Conservation (phyloP, 306 rosid genomes). For the Rosa lucieae region DNA sequence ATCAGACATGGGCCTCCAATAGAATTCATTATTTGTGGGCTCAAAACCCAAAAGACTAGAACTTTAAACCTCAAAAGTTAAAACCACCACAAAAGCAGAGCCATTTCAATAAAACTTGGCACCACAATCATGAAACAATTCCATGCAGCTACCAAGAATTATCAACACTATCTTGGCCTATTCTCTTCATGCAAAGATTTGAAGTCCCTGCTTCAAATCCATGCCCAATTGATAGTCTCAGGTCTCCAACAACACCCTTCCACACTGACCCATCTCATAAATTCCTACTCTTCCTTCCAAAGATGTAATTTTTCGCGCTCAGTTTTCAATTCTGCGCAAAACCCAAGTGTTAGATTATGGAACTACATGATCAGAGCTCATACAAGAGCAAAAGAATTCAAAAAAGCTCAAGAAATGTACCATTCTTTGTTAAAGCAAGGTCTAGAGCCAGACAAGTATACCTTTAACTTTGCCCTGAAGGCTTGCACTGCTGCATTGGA, state of each 20-base stretch:
- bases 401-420: slow-evolving; percentile 42
- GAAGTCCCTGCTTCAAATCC: slow-evolving; percentile 57
- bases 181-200: slow-evolving; percentile 52
- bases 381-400: slow-evolving; percentile 32
- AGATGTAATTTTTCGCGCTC: slow-evolving; percentile 26
- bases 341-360: slow-evolving; percentile 50
- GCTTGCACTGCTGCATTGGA: slow-evolving; percentile 61
- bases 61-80: neutral
- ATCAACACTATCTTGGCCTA: slow-evolving; percentile 34
- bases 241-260: slow-evolving; percentile 39
- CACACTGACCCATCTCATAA: slow-evolving; percentile 39
- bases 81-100: neutral
- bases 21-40: neutral
- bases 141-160: slow-evolving; percentile 14
- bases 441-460: slow-evolving; percentile 60
- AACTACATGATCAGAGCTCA: slow-evolving; percentile 60
- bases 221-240: slow-evolving; percentile 47
- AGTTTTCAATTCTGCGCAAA: slow-evolving; percentile 32
- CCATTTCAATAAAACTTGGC: neutral
- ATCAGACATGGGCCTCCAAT: neutral
- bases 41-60: neutral
- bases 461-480: slow-evolving; percentile 61
- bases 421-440: slow-evolving; percentile 42
- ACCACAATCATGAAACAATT: slow-evolving; percentile 6
- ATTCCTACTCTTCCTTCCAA: slow-evolving; percentile 41